These are phyloP conservation scores for Epichloe brachyelytri DNA, from an alignment of 2,329 filamentous ascomycete species.

Conservation along the genomic window DNA sequence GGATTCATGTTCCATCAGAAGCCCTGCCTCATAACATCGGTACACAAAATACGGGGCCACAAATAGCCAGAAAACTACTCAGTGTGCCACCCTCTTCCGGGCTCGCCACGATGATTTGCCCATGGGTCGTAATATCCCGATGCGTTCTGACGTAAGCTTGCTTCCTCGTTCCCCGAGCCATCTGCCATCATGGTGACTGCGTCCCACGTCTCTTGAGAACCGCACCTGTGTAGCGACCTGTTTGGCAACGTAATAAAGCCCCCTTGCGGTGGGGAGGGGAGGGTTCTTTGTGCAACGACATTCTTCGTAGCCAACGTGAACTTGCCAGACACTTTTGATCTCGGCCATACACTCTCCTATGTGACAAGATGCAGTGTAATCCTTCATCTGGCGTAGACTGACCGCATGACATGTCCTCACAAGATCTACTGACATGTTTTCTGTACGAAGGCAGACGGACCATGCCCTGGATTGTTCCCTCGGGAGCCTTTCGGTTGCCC, in stretches of 20 bases:
- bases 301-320: not conserved
- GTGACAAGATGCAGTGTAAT: slow-evolving; percentile 1
- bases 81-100: not conserved
- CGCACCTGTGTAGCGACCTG: not conserved
- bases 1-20: not conserved
- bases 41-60: not conserved
- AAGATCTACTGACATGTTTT: not conserved
- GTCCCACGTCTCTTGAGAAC: not conserved
- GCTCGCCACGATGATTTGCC: not conserved
- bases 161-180: not conserved
- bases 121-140: not conserved
- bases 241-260: not conserved
- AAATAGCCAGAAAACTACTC: not conserved
- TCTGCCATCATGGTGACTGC: not conserved
- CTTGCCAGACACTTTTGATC: not conserved
- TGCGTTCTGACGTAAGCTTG: not conserved
- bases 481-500: not conserved
- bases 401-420: slow-evolving; percentile 1
- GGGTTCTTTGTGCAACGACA: not conserved
- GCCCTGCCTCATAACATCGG: not conserved
- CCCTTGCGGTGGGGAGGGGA: not conserved
- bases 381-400: not conserved
- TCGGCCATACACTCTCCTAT: not conserved
- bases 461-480: not conserved
- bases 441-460: not conserved